A percentile compares a stretch with the other conserved stretches of the same genome.
Evolutionary conservation across 768 basidiomycete genomes (phyloP).

Genomic region (Melanogaster broomeanus): DNA sequence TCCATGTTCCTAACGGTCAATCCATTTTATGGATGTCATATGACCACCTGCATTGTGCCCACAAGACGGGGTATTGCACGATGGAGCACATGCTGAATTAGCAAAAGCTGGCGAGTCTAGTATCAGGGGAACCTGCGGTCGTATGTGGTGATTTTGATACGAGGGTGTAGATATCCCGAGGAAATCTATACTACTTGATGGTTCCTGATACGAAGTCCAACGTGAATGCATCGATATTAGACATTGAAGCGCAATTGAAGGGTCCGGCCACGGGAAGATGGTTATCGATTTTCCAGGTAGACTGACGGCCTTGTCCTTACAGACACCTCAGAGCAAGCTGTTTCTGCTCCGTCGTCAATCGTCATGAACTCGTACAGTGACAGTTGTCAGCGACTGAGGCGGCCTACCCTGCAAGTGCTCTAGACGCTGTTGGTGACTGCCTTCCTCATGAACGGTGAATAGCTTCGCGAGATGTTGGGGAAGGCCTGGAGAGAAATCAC

Average conservation of each 20-base stretch:
- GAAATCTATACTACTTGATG: conserved; percentile 18
- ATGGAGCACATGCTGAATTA: too few species aligned
- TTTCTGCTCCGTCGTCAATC: too few species aligned
- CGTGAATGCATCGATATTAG: conserved; percentile 15
- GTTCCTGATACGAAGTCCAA: conserved; percentile 21
- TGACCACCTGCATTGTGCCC: not conserved
- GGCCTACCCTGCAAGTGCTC: conserved; percentile 23
- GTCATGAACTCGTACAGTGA: too few species aligned
- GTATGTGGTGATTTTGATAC: not conserved
- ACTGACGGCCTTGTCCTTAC: conserved; percentile 10
- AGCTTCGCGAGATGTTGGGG: too few species aligned
- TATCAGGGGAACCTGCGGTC: not conserved
- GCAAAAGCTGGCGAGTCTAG: not conserved
- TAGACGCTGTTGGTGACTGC: too few species aligned
- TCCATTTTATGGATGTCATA: not conserved
- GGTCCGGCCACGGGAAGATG: too few species aligned
- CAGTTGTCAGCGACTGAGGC: conserved; percentile 64
- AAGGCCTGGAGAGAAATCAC: too few species aligned
- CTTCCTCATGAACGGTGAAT: too few species aligned
- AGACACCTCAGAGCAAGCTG: conserved; percentile 50
- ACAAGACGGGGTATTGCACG: not conserved
- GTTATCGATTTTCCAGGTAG: conserved; percentile 9
- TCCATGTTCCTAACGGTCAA: conserved; percentile 12
- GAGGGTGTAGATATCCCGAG: not conserved
- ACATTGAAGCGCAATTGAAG: conserved; percentile 12